Percentiles rank a stretch among this genome's conserved stretches.
These are phyloP conservation scores for Globisporangium orthogonon DNA, from an alignment of 352 stramenopile genomes.

Conservation along the genomic window DNA sequence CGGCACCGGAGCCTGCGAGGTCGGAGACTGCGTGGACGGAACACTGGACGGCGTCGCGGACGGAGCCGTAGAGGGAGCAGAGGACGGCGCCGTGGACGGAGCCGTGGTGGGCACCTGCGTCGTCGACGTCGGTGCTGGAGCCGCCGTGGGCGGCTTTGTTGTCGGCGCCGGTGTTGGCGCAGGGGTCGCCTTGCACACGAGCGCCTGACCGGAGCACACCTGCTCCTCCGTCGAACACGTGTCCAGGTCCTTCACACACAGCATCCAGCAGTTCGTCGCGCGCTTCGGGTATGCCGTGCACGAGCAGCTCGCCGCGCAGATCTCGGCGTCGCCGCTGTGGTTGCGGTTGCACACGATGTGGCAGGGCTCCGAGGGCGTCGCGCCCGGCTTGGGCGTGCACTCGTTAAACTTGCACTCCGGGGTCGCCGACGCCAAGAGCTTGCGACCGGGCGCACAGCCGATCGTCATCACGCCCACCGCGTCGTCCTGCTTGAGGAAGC, in stretches of 20 bases:
- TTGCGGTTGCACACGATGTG: constrained; percentile 32
- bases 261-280: constrained; percentile 41
- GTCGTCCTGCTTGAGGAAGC: constrained; percentile 22
- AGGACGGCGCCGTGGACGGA: not conserved
- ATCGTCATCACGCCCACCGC: constrained; percentile 23
- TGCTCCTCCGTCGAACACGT: constrained; percentile 2
- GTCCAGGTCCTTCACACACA: constrained; percentile 35
- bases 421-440: constrained; percentile 26
- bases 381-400: constrained; percentile 24
- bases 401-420: constrained; percentile 22
- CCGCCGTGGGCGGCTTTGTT: not conserved
- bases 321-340: constrained; percentile 17
- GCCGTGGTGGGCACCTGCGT: not conserved
- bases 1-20: not conserved
- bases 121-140: not conserved
- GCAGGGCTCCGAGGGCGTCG: constrained; percentile 22
- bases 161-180: not conserved
- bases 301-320: constrained; percentile 20
- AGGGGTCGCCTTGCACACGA: constrained; percentile 4
- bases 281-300: constrained; percentile 20
- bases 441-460: constrained; percentile 31
- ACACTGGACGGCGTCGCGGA: not conserved
- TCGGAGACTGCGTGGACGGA: not conserved
- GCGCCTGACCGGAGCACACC: constrained; percentile 1
- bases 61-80: no score